Conservation (phyloP, 495 filamentous ascomycete species). For the Aspergillus homomorphus region DNA sequence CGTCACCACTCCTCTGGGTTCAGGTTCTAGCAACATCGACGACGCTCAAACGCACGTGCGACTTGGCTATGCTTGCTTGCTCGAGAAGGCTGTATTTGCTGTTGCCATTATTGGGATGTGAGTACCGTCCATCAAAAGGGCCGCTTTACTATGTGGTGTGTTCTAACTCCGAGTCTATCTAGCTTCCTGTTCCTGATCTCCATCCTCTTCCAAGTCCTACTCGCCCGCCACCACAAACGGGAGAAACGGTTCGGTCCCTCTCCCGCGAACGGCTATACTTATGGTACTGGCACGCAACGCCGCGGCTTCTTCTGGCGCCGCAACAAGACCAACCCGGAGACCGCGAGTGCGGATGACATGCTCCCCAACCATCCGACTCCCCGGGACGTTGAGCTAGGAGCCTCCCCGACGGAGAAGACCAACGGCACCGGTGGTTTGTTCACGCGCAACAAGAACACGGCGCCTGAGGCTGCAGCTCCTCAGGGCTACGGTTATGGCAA, state of each 20-base stretch:
- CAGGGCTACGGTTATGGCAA: conserved; percentile 34
- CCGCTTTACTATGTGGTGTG: too few species aligned
- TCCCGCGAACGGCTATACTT: conserved; percentile 75
- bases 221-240: conserved; percentile 68
- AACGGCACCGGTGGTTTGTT: conserved; percentile 22
- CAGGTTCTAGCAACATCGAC: conserved; percentile 46
- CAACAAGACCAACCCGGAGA: conserved; percentile 42
- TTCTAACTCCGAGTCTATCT: conserved; percentile 1
- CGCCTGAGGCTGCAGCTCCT: conserved; percentile 10
- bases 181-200: conserved; percentile 69
- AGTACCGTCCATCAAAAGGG: conserved; percentile 34
- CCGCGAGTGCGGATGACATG: conserved; percentile 25
- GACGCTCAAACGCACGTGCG: conserved; percentile 33
- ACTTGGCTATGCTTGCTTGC: conserved; percentile 58
- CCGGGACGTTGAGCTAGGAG: conserved; percentile 34
- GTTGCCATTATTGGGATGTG: conserved; percentile 77
- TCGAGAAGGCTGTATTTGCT: conserved; percentile 71
- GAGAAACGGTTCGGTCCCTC: conserved; percentile 78
- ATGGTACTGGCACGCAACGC: conserved; percentile 46
- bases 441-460: conserved; percentile 24
- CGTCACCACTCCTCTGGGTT: conserved; percentile 66
- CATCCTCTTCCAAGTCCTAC: conserved; percentile 57
- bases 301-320: conserved; percentile 50
- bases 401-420: background rate
- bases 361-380: conserved; percentile 40